These are phyloP conservation scores for Stenogyne calaminthoides DNA, from an alignment of 305 asterid species.

Conservation along the genomic window DNA sequence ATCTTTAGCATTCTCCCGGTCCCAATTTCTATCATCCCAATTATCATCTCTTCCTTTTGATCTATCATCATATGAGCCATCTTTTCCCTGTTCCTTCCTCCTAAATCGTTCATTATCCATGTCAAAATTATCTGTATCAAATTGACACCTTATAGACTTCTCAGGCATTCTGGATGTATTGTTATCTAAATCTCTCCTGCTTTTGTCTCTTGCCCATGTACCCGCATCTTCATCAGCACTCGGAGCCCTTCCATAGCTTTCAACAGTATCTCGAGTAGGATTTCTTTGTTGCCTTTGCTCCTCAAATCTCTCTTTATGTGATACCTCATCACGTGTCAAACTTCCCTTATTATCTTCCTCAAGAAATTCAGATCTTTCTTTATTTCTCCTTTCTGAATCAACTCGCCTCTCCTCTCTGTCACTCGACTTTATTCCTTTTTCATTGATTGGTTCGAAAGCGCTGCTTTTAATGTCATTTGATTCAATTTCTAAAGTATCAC, in stretches of 20 bases:
- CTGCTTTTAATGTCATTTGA: slow-evolving; percentile 34
- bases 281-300: slow-evolving; percentile 52
- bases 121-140: slow-evolving; percentile 64
- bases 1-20: slow-evolving; percentile 68
- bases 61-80: slow-evolving; percentile 72
- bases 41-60: slow-evolving; percentile 80
- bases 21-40: slow-evolving; percentile 76
- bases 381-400: slow-evolving; percentile 58
- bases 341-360: slow-evolving; percentile 51
- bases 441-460: slow-evolving; percentile 42
- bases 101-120: slow-evolving; percentile 63
- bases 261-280: slow-evolving; percentile 47
- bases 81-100: slow-evolving; percentile 85
- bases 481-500: slow-evolving; percentile 43
- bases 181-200: slow-evolving; percentile 62
- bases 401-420: slow-evolving; percentile 63
- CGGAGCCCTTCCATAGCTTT: slow-evolving; percentile 48
- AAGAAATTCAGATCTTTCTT: slow-evolving; percentile 50
- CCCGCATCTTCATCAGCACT: slow-evolving; percentile 60
- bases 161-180: slow-evolving; percentile 67
- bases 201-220: slow-evolving; percentile 58
- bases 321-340: slow-evolving; percentile 40
- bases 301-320: slow-evolving; percentile 57
- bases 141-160: slow-evolving; percentile 63
- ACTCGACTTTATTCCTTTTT: slow-evolving; percentile 41